A percentile compares a stretch with the other conserved stretches of the same genome.
These are phyloP conservation scores for Clitoria ternatea DNA, from an alignment of 306 rosid species.

Conservation along the genomic window DNA sequence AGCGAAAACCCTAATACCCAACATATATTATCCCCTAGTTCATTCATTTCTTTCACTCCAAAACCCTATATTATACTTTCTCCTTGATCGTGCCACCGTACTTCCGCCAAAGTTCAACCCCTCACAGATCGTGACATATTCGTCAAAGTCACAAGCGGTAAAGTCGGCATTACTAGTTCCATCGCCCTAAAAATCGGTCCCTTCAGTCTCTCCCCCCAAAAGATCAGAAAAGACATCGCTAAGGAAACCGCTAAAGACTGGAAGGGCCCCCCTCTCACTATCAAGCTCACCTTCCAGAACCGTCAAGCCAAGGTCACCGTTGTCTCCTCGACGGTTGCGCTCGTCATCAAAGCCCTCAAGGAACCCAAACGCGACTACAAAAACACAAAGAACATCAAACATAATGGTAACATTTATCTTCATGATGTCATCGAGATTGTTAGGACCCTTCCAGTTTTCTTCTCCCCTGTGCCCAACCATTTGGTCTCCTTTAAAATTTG, in stretches of 20 bases:
- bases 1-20: constrained; percentile 29
- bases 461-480: no score
- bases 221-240: constrained; percentile 92
- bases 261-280: constrained; percentile 86
- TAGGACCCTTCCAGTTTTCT: no score
- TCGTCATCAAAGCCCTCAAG: constrained; percentile 79
- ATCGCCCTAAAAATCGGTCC: constrained; percentile 97
- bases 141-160: constrained; percentile 89
- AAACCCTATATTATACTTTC: constrained; percentile 34
- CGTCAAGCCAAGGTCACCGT: constrained; percentile 90
- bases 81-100: background rate
- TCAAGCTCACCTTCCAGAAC: constrained; percentile 88
- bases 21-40: background rate
- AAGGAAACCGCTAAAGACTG: constrained; percentile 94
- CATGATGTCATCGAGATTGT: constrained; percentile 93
- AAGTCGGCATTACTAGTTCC: constrained; percentile 88
- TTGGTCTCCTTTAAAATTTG: no score
- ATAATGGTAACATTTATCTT: constrained; percentile 68
- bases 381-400: constrained; percentile 78
- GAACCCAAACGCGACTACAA: constrained; percentile 89
- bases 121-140: constrained; percentile 77
- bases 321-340: constrained; percentile 90
- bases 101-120: constrained; percentile 97
- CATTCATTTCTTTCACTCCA: background rate
- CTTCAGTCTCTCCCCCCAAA: constrained; percentile 82